Conservation (phyloP, 352 stramenopile species). For the Pythium oligandrum region DNA sequence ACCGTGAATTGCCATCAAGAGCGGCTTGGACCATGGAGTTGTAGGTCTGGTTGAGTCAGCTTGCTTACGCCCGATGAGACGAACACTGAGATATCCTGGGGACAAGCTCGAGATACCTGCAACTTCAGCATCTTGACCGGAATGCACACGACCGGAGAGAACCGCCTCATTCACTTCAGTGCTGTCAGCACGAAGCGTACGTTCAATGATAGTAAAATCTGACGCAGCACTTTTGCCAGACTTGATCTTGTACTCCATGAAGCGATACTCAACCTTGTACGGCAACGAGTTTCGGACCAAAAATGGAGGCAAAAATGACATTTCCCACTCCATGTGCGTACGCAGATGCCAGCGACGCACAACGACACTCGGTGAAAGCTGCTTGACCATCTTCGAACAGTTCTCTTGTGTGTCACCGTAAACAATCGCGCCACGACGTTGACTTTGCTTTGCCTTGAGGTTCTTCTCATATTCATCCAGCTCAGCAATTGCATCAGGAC, state of each 20-base stretch:
- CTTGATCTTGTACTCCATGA: slow-evolving; percentile 76
- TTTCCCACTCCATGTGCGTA: slow-evolving; percentile 79
- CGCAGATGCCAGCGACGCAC: slow-evolving; percentile 70
- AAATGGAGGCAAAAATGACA: slow-evolving; percentile 71
- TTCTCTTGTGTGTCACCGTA: slow-evolving; percentile 72
- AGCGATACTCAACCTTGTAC: slow-evolving; percentile 82
- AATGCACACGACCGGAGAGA: slow-evolving; percentile 47
- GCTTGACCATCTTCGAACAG: slow-evolving; percentile 66
- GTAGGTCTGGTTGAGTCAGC: slow-evolving; percentile 8
- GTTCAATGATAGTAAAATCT: slow-evolving; percentile 63
- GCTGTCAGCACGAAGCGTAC: slow-evolving; percentile 34
- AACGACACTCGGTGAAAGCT: slow-evolving; percentile 67
- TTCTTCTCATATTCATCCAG: slow-evolving; percentile 50
- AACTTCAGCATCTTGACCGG: slow-evolving; percentile 70
- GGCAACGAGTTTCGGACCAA: slow-evolving; percentile 84
- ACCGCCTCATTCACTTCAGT: slow-evolving; percentile 28
- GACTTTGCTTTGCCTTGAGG: slow-evolving; percentile 40
- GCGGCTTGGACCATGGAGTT: slow-evolving; percentile 72
- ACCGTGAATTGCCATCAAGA: slow-evolving; percentile 80
- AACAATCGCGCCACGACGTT: slow-evolving; percentile 67
- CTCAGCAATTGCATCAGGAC: slow-evolving; percentile 41
- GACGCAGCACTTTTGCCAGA: slow-evolving; percentile 36
- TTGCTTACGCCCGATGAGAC: slow-evolving; percentile 33
- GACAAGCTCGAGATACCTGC: slow-evolving; percentile 61
- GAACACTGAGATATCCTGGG: slow-evolving; percentile 71